Evolutionary conservation across 768 basidiomycete genomes (phyloP).

Genomic region (Flagelloscypha sp.): DNA sequence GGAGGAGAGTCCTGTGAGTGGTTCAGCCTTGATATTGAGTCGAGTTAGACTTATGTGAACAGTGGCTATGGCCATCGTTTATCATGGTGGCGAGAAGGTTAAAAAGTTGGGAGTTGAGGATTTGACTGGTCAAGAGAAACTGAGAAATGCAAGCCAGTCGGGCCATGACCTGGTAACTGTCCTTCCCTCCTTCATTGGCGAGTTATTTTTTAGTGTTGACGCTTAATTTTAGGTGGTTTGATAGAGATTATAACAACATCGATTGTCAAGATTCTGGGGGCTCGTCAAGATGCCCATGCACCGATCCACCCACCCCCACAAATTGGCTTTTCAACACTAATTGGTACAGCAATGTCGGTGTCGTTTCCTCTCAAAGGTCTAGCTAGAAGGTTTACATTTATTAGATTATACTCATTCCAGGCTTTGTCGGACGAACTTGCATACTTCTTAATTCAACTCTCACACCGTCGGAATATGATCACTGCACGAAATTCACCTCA

Average conservation of each 20-base stretch:
- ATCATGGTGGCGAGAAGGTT: slow-evolving; percentile 40
- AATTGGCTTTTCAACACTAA: slow-evolving; percentile 65
- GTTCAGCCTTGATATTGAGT: slow-evolving; percentile 3
- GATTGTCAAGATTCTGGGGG: slow-evolving; percentile 53
- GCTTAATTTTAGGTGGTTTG: no score
- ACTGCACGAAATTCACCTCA: slow-evolving; percentile 42
- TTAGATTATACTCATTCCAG: slow-evolving; percentile 55
- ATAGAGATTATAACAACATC: slow-evolving; percentile 44
- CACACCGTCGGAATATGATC: slow-evolving; percentile 27
- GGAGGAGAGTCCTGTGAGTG: slow-evolving; percentile 32
- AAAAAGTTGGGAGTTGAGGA: no score
- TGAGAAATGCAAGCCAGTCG: no score
- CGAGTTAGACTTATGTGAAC: not conserved
- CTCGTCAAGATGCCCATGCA: slow-evolving; percentile 44
- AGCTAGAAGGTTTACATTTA: no score
- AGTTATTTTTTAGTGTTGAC: no score
- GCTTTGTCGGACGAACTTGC: slow-evolving; percentile 47
- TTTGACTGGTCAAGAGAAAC: no score
- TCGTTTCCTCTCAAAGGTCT: not conserved
- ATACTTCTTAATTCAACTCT: slow-evolving; percentile 45
- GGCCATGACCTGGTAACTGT: no score
- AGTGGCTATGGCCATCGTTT: slow-evolving; percentile 51
- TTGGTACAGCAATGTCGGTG: slow-evolving; percentile 52
- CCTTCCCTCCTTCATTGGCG: no score
- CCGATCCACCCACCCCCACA: slow-evolving; percentile 37